Evolutionary conservation across 257 asterid genomes (phyloP).

Genomic region (Perilla frutescens): DNA sequence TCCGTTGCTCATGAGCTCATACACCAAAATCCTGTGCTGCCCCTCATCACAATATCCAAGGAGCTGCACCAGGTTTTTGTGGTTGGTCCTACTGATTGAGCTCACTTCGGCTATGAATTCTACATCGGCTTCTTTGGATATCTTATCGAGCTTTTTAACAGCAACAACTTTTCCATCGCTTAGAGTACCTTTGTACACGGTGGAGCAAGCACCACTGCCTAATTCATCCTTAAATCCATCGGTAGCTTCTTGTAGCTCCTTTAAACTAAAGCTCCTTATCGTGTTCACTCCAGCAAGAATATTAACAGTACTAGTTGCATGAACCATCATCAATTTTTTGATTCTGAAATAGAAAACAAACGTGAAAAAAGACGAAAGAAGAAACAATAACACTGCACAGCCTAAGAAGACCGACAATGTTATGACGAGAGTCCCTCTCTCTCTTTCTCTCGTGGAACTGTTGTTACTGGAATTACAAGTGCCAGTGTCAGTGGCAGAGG

Average conservation of each 20-base stretch:
- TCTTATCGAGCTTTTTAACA: slow-evolving; percentile 23
- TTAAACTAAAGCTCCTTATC: slow-evolving; percentile 18
- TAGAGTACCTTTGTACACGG: slow-evolving; percentile 32
- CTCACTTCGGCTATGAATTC: slow-evolving; percentile 7
- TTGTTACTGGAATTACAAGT: not conserved
- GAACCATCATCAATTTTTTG: not conserved
- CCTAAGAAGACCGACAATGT: not conserved
- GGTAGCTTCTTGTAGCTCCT: slow-evolving; percentile 21
- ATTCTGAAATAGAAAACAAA: not conserved
- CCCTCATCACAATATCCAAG: slow-evolving; percentile 55
- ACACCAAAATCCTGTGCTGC: not conserved
- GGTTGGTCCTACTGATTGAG: no score
- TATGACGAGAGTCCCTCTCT: no score
- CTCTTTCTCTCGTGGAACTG: not conserved
- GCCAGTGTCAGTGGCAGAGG: no score
- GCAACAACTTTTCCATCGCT: not conserved
- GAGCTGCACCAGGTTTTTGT: slow-evolving; percentile 35
- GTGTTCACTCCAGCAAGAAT: slow-evolving; percentile 6
- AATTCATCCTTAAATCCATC: slow-evolving; percentile 34
- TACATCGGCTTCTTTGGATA: slow-evolving; percentile 37
- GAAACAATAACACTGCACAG: not conserved
- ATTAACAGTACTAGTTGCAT: no score
- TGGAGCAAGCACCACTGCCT: slow-evolving; percentile 38
- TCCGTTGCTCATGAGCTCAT: no score
- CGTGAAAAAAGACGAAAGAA: not conserved